Percentiles rank a stretch among this genome's conserved stretches.
phyloP scores from a whole-genome alignment of 352 stramenopile genomes.

The Phytophthora brassicae region DNA sequence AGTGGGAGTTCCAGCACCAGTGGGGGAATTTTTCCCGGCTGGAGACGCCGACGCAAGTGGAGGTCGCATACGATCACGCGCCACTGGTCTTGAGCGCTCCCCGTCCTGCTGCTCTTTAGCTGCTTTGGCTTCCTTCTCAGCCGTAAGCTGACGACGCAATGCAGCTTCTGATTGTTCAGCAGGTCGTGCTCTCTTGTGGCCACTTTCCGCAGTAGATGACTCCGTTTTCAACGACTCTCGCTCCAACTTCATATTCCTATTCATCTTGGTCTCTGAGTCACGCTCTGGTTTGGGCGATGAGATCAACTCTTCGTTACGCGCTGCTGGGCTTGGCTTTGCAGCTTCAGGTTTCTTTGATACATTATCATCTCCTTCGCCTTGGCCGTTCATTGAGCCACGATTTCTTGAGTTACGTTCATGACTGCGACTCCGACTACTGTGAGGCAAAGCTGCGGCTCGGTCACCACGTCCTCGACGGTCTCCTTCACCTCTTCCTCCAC shows the following conservation, averaged over 20 bases:
- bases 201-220: conserved; percentile 11
- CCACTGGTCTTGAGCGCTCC: conserved; percentile 21
- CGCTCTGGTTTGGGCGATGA: conserved; percentile 22
- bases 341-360: conserved; percentile 10
- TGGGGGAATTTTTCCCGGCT: conserved; percentile 4
- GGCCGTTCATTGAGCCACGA: conserved; percentile 16
- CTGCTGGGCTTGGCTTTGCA: conserved; percentile 13
- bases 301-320: conserved; percentile 17
- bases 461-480: conserved; percentile 26
- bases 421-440: conserved; percentile 27
- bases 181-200: conserved; percentile 51
- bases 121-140: conserved; percentile 63
- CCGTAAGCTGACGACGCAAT: conserved; percentile 69
- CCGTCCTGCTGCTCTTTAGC: conserved; percentile 29
- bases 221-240: conserved; percentile 26
- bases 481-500: conserved; percentile 28
- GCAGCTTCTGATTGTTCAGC: conserved; percentile 64
- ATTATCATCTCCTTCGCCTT: conserved; percentile 19
- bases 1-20: conserved; percentile 25
- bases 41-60: conserved; percentile 25
- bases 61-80: conserved; percentile 30
- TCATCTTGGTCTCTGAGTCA: conserved; percentile 14
- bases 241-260: conserved; percentile 20
- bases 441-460: conserved; percentile 9
- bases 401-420: conserved; percentile 28